Evolutionary conservation across 2,329 filamentous ascomycete species (phyloP).

Genomic region (Claviceps pazoutovae): DNA sequence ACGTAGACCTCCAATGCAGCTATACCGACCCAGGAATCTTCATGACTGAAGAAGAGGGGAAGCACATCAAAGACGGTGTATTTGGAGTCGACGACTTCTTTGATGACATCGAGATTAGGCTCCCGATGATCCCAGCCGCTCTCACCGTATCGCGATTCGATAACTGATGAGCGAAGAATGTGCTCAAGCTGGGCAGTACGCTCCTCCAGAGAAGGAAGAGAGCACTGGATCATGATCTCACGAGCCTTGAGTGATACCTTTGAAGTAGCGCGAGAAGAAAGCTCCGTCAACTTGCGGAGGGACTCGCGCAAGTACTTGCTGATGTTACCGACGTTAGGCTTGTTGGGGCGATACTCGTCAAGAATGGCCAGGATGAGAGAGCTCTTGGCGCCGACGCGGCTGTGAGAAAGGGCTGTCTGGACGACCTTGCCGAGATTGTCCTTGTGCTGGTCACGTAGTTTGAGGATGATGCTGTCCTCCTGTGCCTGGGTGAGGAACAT

Average conservation of each 20-base stretch:
- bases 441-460: constrained; percentile 91
- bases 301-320: constrained; percentile 74
- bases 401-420: constrained; percentile 84
- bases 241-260: constrained; percentile 96
- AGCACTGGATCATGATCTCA: constrained; percentile 94
- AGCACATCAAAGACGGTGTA: constrained; percentile 97
- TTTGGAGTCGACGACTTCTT: constrained; percentile 96
- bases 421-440: constrained; percentile 78
- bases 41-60: constrained; percentile 86
- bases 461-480: constrained; percentile 87
- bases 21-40: constrained; percentile 85
- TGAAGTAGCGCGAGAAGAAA: constrained; percentile 64
- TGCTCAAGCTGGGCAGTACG: constrained; percentile 95
- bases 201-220: constrained; percentile 90
- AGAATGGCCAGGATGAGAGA: constrained; percentile 83
- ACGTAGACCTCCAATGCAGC: constrained; percentile 94
- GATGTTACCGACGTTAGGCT: constrained; percentile 76
- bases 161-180: constrained; percentile 86
- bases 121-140: constrained; percentile 93
- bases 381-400: constrained; percentile 84
- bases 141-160: constrained; percentile 95
- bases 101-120: constrained; percentile 78
- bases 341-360: constrained; percentile 90
- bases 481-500: constrained; percentile 80
- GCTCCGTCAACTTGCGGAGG: constrained; percentile 75